Evolutionary conservation across 2,329 filamentous ascomycete species (phyloP), one percentile per base, ranked within the genome.

Genomic region (Thyridium curvatum): DNA sequence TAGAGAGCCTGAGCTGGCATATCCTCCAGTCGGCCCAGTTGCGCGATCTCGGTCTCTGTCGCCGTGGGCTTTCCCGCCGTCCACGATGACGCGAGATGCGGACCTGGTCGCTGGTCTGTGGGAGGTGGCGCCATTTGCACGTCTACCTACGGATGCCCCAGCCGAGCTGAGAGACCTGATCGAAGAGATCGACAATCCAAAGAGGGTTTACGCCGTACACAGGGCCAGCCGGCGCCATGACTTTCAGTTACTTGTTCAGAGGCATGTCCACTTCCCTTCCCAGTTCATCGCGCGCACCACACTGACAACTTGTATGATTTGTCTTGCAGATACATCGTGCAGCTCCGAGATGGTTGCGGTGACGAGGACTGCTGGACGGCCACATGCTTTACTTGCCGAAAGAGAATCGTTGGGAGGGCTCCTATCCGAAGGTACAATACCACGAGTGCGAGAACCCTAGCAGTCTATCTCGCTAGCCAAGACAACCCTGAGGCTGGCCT

Each of bases 341-440:
- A 95, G 61, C 76, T 95, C n/a, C 78, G 88, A 41, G 75, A 85
- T 47, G 89, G 89, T 46, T 95, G 89, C 56, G 78, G 77, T 45
- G 77, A 75, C 46, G 65, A 71, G 38, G 67, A 71, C 37, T 95
- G 89, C 61, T 70, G 69, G 29, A 91, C 81, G 2, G 64, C 86
- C 12, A 91, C 86, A 12, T 95, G 89, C 64, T 84, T 91, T 53
- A 88, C 82, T 44, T 88, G 78, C 56, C 79, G 85, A 40, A 84
- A 76, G 59, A 76, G 84, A 47, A 65, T 82, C 31, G 74, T 78
- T 18, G 77, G 74, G 28, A 77, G 78, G 46, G 74, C 74, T 1
- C 87, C 87, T 3, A 75, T 88, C 49, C 81, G 87, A 44, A 76
- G 83, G 52, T 93, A 90, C 52, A 94, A 84, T 41, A 74, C 83